Evolutionary conservation across 2,329 filamentous ascomycete genomes (phyloP).

Genomic region (Davidsoniella eucalypti): DNA sequence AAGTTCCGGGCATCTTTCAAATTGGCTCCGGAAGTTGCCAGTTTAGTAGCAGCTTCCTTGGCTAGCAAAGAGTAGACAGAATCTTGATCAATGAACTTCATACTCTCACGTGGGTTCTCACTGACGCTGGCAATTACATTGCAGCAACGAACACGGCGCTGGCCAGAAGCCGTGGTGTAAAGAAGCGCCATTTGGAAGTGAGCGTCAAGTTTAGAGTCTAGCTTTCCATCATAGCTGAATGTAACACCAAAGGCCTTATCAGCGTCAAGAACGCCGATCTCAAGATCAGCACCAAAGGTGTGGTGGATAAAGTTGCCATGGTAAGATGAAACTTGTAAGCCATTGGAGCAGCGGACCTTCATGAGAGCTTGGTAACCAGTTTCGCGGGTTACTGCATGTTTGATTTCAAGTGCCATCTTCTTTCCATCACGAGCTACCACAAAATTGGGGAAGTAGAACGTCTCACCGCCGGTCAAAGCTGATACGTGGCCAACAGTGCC

Average conservation of each 20-base stretch:
- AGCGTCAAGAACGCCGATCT: slow-evolving; percentile 80
- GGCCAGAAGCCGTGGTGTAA: slow-evolving; percentile 80
- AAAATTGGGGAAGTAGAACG: slow-evolving; percentile 95
- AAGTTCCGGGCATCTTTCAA: slow-evolving; percentile 74
- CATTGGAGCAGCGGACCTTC: slow-evolving; percentile 97
- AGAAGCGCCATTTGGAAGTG: slow-evolving; percentile 93
- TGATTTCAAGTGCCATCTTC: slow-evolving; percentile 71
- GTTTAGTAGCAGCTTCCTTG: slow-evolving; percentile 83
- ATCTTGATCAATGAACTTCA: slow-evolving; percentile 93
- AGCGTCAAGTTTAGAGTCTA: slow-evolving; percentile 90
- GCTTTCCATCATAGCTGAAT: slow-evolving; percentile 90
- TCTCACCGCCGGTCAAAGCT: slow-evolving; percentile 81
- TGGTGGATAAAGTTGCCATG: slow-evolving; percentile 95
- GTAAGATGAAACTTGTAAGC: slow-evolving; percentile 82
- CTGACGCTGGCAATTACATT: slow-evolving; percentile 89
- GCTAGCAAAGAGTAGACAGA: slow-evolving; percentile 76
- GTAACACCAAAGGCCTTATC: slow-evolving; percentile 87
- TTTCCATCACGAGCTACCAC: slow-evolving; percentile 69
- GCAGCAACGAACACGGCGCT: slow-evolving; percentile 79
- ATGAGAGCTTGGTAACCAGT: slow-evolving; percentile 92
- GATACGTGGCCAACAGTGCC: slow-evolving; percentile 82
- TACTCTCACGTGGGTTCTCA: slow-evolving; percentile 63
- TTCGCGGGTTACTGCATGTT: slow-evolving; percentile 72
- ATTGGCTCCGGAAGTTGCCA: slow-evolving; percentile 49
- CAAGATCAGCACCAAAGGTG: slow-evolving; percentile 83